Conservation (phyloP, 441 rosid species). For the Dalechampia spathulata region DNA sequence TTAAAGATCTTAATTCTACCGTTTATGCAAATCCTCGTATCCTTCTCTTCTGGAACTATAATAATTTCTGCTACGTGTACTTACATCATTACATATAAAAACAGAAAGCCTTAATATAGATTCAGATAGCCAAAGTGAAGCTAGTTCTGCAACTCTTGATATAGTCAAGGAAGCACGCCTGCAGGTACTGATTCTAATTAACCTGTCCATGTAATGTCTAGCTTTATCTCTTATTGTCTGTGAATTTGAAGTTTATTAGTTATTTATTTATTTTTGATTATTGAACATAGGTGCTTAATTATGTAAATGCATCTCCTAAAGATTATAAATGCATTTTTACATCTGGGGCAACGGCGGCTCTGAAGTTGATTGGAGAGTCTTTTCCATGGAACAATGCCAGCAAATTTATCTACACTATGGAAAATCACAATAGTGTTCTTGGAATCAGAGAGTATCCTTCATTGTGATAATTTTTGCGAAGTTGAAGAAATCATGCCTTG, state of each 20-base stretch:
- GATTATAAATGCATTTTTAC: constrained; percentile 85
- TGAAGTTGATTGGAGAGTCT: constrained; percentile 87
- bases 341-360: constrained; percentile 88
- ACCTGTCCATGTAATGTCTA: not conserved
- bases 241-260: too few species aligned
- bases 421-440: constrained; percentile 94
- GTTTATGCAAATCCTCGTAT: constrained; percentile 98
- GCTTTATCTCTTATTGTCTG: not conserved
- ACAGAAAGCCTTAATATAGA: too few species aligned
- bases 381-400: constrained; percentile 78
- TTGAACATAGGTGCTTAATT: constrained; percentile 63
- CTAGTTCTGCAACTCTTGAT: constrained; percentile 59
- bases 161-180: constrained; percentile 63
- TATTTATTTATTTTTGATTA: too few species aligned
- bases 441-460: constrained; percentile 96
- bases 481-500: not conserved
- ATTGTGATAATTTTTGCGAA: not conserved
- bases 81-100: too few species aligned
- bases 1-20: constrained; percentile 48
- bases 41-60: too few species aligned
- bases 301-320: constrained; percentile 77
- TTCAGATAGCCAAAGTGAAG: constrained; percentile 82
- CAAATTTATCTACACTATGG: constrained; percentile 74
- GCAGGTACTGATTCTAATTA: constrained; percentile 40
- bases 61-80: too few species aligned